Conservation (phyloP, 805 yeast genomes). For the Ogataea glucozyma region DNA sequence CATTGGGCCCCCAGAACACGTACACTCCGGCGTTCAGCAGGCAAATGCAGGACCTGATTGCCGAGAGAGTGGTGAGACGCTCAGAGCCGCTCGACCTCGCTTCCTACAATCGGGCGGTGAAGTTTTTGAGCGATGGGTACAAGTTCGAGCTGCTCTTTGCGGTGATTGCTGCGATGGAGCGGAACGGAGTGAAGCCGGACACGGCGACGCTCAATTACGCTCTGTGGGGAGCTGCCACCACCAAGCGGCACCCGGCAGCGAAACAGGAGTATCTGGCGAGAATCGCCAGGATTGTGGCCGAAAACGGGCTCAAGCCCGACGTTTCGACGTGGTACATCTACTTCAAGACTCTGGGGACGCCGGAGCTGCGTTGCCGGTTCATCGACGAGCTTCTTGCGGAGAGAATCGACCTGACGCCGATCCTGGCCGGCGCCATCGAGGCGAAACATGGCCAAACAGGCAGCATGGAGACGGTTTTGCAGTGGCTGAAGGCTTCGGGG, state of each 20-base stretch:
- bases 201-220: constrained; percentile 8
- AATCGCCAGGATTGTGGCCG: background rate
- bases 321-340: constrained; percentile 13
- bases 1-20: no score
- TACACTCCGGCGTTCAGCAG: background rate
- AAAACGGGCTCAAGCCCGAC: constrained; percentile 9
- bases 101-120: constrained; percentile 8
- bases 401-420: constrained; percentile 6
- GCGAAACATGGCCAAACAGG: background rate
- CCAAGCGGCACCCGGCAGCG: background rate
- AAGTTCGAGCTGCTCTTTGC: background rate
- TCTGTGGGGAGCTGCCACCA: constrained; percentile 9
- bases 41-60: background rate
- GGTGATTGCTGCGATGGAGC: constrained; percentile 6
- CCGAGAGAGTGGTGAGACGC: background rate
- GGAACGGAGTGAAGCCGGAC: constrained; percentile 4
- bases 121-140: constrained; percentile 7
- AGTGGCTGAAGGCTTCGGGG: constrained; percentile 7
- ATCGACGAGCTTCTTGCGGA: constrained; percentile 6
- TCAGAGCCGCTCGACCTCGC: background rate
- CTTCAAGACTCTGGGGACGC: constrained; percentile 1
- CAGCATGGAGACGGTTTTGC: constrained; percentile 4
- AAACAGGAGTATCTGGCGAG: background rate
- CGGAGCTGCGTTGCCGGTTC: background rate
- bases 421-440: constrained; percentile 1